Evolutionary conservation across 164 flowering plant species (phyloP).

Genomic region (Macadamia integrifolia): DNA sequence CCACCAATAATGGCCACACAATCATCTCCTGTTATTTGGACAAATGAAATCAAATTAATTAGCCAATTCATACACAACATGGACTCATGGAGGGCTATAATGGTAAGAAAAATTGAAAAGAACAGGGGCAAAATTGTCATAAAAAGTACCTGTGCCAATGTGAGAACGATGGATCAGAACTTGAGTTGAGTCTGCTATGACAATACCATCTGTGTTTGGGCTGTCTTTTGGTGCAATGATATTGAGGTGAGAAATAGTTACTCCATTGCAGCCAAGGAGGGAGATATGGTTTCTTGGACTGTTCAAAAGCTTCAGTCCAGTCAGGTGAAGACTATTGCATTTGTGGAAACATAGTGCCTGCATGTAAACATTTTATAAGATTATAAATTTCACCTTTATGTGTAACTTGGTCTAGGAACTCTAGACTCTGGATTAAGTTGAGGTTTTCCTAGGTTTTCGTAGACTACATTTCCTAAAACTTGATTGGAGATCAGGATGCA

Average conservation of each 20-base stretch:
- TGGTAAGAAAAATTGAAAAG: not conserved
- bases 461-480: too few relatives aligned
- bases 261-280: not conserved
- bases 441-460: too few relatives aligned
- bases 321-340: conserved; percentile 19
- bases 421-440: too few relatives aligned
- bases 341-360: conserved; percentile 12
- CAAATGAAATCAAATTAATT: too few relatives aligned
- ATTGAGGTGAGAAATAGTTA: conserved; percentile 7
- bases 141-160: conserved; percentile 19
- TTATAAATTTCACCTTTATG: too few relatives aligned
- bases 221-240: not conserved
- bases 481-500: too few relatives aligned
- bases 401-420: too few relatives aligned
- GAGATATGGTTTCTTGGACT: conserved; percentile 18
- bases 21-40: conserved; percentile 34
- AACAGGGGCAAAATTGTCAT: too few relatives aligned
- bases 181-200: conserved; percentile 11
- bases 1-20: conserved; percentile 36
- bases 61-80: not conserved
- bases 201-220: conserved; percentile 34
- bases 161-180: conserved; percentile 7
- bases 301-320: conserved; percentile 11
- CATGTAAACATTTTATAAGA: too few relatives aligned
- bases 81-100: not conserved